Conservation (phyloP, 1,284 basidiomycete genomes). For the Heterobasidion annosum region DNA sequence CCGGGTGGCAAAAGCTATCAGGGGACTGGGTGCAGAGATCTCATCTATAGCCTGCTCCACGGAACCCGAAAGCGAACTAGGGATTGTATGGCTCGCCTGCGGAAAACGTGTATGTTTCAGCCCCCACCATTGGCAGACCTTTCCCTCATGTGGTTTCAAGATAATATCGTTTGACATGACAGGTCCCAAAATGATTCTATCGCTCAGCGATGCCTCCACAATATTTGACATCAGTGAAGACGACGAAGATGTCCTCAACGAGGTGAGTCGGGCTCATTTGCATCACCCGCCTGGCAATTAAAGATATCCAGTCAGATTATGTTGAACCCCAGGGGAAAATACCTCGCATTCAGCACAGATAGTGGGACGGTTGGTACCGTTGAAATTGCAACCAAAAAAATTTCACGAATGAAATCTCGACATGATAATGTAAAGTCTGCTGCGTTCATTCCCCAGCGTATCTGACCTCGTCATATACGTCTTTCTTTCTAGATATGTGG, state of each 20-base stretch:
- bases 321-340: slow-evolving; percentile 42
- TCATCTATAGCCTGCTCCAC: slow-evolving; percentile 47
- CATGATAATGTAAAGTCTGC: slow-evolving; percentile 48
- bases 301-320: slow-evolving; percentile 42
- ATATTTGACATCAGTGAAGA: slow-evolving; percentile 36
- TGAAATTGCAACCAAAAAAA: slow-evolving; percentile 37
- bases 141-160: slow-evolving; percentile 8
- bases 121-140: background rate
- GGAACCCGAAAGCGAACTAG: slow-evolving; percentile 27
- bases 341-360: slow-evolving; percentile 63
- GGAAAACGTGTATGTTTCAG: slow-evolving; percentile 38
- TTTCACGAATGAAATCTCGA: slow-evolving; percentile 47
- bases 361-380: slow-evolving; percentile 57
- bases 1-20: slow-evolving; percentile 57
- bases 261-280: slow-evolving; percentile 33
- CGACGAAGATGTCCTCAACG: slow-evolving; percentile 56
- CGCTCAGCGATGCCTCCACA: slow-evolving; percentile 34
- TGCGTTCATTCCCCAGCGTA: background rate
- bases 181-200: slow-evolving; percentile 13
- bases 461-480: background rate
- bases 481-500: slow-evolving; percentile 48
- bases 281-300: slow-evolving; percentile 2
- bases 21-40: slow-evolving; percentile 45
- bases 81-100: slow-evolving; percentile 52
- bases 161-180: slow-evolving; percentile 16